Base-by-base conservation (phyloP, 1,284 basidiomycete genomes). In the Volvariella surrecta region DNA sequence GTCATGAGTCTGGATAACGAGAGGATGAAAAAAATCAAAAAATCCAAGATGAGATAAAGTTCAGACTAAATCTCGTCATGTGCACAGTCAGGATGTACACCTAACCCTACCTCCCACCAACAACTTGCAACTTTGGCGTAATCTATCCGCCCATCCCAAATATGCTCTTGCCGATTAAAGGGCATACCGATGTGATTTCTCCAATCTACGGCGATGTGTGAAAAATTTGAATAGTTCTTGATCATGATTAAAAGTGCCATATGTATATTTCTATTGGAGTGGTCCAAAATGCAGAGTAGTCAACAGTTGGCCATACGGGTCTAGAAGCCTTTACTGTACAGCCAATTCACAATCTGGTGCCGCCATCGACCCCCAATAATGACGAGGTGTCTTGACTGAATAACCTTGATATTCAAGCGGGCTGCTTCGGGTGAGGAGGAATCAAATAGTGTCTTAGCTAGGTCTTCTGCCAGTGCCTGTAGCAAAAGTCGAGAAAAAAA, bases 361-460 rank as follows among this genome's bases (percentile, higher is more conserved):
- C 74, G 82, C 74, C 74, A 78, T 43, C 63, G 66, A 4, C 79
- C 76, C 42, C 80, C 79, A 19, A 64, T 59, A 48, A 84, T 66
- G 44, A 75, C 52, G 45, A 84, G 49, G 55, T 80, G 74, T 43
- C 68, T 70, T 32, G 66, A 65, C 42, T 66, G 60, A n/a, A 58
- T 52, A 45, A 71, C 61, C 32, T 66, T 56, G 40, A 79, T 58
- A 43, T 70, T 66, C 47, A 82, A 56, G 45, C 66, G 68, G 28
- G 56, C 51, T 1, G 72, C 68, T 48, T 78, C 71, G 13, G 60
- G 55, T 3, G 79, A 68, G 31, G 56, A 60, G 18, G 56, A 49
- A 39, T 60, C 50, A 54, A 79, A 79, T 15, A 82, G 61, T 19
- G 70, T 62, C 16, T 55, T 46, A 22, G 54, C 54, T 40, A 84